phyloP scores from a whole-genome alignment of 306 rosid genomes.

The Medicago truncatula region MtrunA17r5.0-ANR NC_053046.1:2065001-2065500 shows the following conservation, averaged over 20 bases:
- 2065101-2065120: neutral
- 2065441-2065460: constrained; percentile 10
- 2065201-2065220: constrained; percentile 4
- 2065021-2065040: too few relatives aligned
- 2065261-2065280: neutral
- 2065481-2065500: constrained; percentile 79
- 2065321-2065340: neutral
- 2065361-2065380: neutral
- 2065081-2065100: neutral
- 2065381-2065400: neutral
- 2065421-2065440: neutral
- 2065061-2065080: neutral
- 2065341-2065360: constrained; percentile 9
- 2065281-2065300: neutral
- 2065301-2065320: neutral
- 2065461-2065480: constrained; percentile 26
- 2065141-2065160: constrained; percentile 3
- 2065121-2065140: neutral
- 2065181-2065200: neutral
- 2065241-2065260: neutral
- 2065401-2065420: constrained; percentile 9
- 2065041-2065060: too few relatives aligned
- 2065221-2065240: neutral
- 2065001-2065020: too few relatives aligned
- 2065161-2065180: neutral